Evolutionary conservation across 2,329 filamentous ascomycete species (phyloP).

Genomic region (Botrytis hyacinthi): DNA sequence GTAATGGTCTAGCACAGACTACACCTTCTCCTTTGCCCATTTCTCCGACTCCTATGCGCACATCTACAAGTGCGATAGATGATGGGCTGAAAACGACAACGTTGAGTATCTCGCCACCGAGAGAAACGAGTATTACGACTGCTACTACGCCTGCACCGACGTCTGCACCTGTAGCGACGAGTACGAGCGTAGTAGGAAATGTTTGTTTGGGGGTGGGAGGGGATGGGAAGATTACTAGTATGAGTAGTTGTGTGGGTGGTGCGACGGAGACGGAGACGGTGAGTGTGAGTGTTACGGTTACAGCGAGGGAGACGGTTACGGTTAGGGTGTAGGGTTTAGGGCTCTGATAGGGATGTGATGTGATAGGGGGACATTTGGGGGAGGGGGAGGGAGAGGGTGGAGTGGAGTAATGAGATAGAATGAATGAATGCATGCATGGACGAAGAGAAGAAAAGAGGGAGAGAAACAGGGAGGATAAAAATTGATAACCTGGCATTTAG

Average conservation of each 20-base stretch:
- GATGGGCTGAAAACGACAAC: neutral
- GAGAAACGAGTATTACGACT: neutral
- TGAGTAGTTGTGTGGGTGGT: conserved; percentile 5
- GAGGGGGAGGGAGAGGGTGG: neutral
- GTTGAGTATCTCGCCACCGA: neutral
- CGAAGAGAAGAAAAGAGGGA: too few species aligned
- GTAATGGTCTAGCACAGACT: neutral
- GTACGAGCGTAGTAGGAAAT: neutral
- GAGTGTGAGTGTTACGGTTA: neutral
- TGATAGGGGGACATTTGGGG: neutral
- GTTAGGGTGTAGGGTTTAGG: neutral
- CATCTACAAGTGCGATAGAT: neutral
- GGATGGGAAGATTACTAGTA: neutral
- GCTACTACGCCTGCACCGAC: neutral
- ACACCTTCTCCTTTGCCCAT: neutral
- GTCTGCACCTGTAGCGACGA: neutral
- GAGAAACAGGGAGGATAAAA: neutral
- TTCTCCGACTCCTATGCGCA: neutral
- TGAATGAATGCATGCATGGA: neutral
- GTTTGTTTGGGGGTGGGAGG: neutral
- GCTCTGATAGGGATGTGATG: neutral
- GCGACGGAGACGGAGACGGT: neutral
- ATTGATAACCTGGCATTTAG: neutral
- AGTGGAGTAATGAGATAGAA: neutral
- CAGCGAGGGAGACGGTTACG: conserved; percentile 3